phyloP scores from a whole-genome alignment of 371 early-diverging fungal genomes.

The Rhizopus arrhizus region DNA sequence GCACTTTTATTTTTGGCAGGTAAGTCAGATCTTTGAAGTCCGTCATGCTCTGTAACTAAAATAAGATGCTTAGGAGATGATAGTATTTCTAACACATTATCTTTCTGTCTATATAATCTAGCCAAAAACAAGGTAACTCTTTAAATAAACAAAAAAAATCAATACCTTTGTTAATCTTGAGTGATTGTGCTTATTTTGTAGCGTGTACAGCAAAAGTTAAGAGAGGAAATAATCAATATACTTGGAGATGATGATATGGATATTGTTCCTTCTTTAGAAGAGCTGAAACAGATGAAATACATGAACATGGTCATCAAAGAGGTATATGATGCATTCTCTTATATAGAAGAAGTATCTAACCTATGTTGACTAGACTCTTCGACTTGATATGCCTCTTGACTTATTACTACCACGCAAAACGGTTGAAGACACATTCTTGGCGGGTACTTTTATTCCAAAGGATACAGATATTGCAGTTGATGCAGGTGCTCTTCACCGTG shows the following conservation, averaged over 20 bases:
- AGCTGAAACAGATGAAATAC: constrained; percentile 45
- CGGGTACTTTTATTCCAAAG: constrained; percentile 45
- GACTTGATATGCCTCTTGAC: constrained; percentile 41
- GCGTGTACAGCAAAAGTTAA: constrained; percentile 52
- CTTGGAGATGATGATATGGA: constrained; percentile 50
- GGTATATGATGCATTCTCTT: neutral
- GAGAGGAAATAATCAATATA: constrained; percentile 50
- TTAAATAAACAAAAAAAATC: constrained; percentile 20
- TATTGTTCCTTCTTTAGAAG: constrained; percentile 45
- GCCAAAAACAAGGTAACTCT: constrained; percentile 34
- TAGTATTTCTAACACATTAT: constrained; percentile 20
- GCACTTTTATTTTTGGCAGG: constrained; percentile 33
- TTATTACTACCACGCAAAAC: constrained; percentile 25
- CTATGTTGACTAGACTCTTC: constrained; percentile 40
- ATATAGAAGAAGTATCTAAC: neutral
- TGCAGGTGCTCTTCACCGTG: constrained; percentile 36
- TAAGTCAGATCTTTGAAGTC: neutral
- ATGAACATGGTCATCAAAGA: constrained; percentile 45
- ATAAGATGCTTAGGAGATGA: constrained; percentile 13
- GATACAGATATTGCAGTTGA: constrained; percentile 39
- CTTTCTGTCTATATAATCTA: constrained; percentile 22
- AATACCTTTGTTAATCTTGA: neutral
- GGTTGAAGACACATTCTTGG: constrained; percentile 27
- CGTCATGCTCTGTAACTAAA: constrained; percentile 1
- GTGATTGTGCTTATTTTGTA: constrained; percentile 19